Evolutionary conservation across 2,329 filamentous ascomycete genomes (phyloP), one percentile per base, ranked within the genome.

Genomic region (Saccharata proteae): DNA sequence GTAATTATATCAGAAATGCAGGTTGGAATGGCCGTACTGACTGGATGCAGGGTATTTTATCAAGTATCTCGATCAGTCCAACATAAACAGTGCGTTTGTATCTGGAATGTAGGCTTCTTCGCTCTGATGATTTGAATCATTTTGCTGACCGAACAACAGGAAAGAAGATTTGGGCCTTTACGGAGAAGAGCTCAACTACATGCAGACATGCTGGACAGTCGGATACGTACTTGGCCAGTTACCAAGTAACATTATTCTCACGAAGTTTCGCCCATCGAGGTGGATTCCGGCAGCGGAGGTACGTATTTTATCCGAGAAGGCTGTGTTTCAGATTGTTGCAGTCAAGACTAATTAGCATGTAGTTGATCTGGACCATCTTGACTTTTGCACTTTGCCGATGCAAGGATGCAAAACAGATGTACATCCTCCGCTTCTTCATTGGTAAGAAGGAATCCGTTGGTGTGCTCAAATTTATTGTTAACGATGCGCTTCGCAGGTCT

Each of bases 151-250:
- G 3, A 9, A 17, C 4, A 5, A 25, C 32, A 61, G 58, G 65
- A 61, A 70, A 43, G 64, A 70, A 40, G 68, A 72, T 32, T 49
- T 73, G 0, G 44, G 52, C 2, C 48, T 74, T 13, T 61, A 65
- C 26, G 58, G 60, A 2, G 73, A 74, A 38, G 54, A 75, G 34
- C 54, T 73, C 18, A 71, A 73, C 31, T 65, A 64, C 32, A 64
- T 67, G 51, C 57, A 70, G 30, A 64, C 69, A 0, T 64, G 61
- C 16, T 77, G 71, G 59, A 74, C 68, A 0, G 61, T 70, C 1
- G 73, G 73, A 6, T 77, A 77, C 40, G 65, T 71, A 0, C 55
- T 77, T 29, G 64, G 62, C 3, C 54, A 67, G 34, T 57, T 69
- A 9, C 64, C 64, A 1, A 62, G 55, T 26, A 69, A 70, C 35